phyloP scores from a whole-genome alignment of 345 rosid species.

The Luvunga scandens region DNA sequence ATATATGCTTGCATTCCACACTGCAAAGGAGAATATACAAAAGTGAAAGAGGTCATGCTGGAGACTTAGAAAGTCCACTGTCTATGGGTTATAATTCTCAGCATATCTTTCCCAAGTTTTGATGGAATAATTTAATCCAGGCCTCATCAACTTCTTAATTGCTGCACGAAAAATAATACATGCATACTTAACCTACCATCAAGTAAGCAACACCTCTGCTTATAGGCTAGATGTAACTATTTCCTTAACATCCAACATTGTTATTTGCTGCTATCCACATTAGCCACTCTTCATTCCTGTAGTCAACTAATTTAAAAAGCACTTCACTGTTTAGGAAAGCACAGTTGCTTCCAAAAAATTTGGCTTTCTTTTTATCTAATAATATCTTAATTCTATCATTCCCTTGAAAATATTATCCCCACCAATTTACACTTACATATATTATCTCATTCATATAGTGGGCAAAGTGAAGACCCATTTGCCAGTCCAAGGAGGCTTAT shows the following conservation, averaged over 20 bases:
- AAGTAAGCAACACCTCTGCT: too few species aligned
- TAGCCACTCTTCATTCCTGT: neutral
- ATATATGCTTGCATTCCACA: conserved; percentile 81
- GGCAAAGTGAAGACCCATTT: neutral
- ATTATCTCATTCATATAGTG: neutral
- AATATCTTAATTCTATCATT: neutral
- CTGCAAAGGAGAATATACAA: conserved; percentile 41
- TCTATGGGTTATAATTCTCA: neutral
- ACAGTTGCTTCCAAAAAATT: neutral
- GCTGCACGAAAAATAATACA: neutral
- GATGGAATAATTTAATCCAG: neutral
- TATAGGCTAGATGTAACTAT: neutral
- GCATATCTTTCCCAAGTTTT: neutral
- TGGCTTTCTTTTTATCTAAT: neutral
- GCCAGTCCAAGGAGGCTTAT: neutral
- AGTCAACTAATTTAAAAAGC: neutral
- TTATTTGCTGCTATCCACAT: neutral
- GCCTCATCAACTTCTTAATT: neutral
- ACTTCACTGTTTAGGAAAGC: neutral
- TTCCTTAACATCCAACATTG: neutral
- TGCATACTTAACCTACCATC: too few species aligned
- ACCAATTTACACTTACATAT: too few species aligned
- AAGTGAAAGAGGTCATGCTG: neutral
- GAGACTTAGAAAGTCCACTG: neutral
- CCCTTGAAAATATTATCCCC: neutral